Percentiles rank a stretch among this genome's conserved stretches.
Evolutionary conservation across 2,329 filamentous ascomycete genomes (phyloP).

Genomic region (Fusarium subglutinans): DNA sequence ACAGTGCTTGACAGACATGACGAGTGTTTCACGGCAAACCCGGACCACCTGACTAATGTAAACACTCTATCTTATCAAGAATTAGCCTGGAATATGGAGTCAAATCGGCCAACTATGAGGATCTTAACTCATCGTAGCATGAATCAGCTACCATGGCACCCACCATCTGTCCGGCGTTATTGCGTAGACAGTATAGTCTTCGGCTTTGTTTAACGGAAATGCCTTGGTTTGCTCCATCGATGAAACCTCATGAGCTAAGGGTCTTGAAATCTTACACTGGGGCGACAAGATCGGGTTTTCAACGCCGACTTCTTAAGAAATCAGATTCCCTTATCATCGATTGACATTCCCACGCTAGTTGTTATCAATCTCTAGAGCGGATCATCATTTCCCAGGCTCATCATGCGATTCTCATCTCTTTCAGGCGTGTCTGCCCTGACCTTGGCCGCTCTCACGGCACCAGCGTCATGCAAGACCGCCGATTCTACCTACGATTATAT

Average conservation of each 20-base stretch:
- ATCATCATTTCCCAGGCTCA: not conserved
- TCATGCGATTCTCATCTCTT: conserved; percentile 10
- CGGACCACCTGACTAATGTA: not conserved
- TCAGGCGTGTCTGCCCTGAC: not conserved
- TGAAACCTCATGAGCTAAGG: not conserved
- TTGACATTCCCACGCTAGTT: not conserved
- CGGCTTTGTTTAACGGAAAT: not conserved
- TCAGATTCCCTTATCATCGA: no score
- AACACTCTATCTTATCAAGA: not conserved
- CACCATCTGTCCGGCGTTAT: not conserved
- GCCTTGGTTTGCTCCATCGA: not conserved
- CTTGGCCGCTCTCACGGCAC: not conserved
- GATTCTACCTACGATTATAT: conserved; percentile 38
- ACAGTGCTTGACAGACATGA: not conserved
- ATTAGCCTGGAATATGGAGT: not conserved
- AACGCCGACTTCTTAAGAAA: not conserved
- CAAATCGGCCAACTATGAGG: not conserved
- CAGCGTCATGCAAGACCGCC: not conserved
- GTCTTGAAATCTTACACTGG: not conserved
- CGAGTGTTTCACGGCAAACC: not conserved
- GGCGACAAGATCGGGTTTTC: not conserved
- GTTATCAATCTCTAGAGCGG: not conserved
- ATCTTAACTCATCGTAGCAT: not conserved
- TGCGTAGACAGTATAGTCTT: not conserved
- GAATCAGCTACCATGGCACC: not conserved